Base-by-base conservation (phyloP, 1,139 yeast genomes). In the Martiniozyma asiatica region DNA sequence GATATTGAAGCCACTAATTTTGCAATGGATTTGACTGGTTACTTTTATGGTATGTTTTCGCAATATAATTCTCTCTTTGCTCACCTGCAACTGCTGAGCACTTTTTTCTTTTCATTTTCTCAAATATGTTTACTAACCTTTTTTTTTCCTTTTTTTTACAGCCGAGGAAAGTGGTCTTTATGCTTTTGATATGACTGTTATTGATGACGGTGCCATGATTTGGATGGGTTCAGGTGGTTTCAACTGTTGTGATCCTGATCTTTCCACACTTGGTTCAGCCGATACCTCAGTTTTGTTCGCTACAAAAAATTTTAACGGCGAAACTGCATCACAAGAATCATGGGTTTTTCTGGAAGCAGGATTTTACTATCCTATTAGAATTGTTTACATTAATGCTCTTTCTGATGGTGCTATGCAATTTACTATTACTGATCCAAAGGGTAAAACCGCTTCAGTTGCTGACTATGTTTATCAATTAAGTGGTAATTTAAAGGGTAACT, bases 151-250 rank as follows among this genome's bases (percentile, higher is more conserved):
- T 11, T 16, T 22, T n/a, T 8, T 9, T 26, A 14, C 20, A 33
- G 42, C 56, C 15, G 30, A 31, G 5, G 27, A 25, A 14, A 36
- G 45, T 9, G 58, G 58, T 35, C 29, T 39, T 6, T 52, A 51
- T 28, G 38, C 41, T 2, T 40, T 53, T 22, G 16, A 30, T 6
- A 26, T 50, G 15, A 21, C 28, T 7, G 12, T 21, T 3, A 39
- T 41, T 20, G 57, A 53, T 39, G 55, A 53, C 38, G 38, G 45
- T 12, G 50, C 42, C 4, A 38, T 42, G 39, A 36, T 51, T 3
- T 40, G 41, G 29, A 29, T 52, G 30, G 56, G 54, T 22, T 35
- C 36, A 16, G 41, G 39, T 28, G 56, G 51, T 4, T 48, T 51
- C 23, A 42, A 35, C 14, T 53, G 58, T 38, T 54, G 58, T 40